A percentile compares a stretch with the other conserved stretches of the same genome.
phyloP scores from a whole-genome alignment of 2,329 filamentous ascomycete species.

The Cyphellophora europaea region DNA sequence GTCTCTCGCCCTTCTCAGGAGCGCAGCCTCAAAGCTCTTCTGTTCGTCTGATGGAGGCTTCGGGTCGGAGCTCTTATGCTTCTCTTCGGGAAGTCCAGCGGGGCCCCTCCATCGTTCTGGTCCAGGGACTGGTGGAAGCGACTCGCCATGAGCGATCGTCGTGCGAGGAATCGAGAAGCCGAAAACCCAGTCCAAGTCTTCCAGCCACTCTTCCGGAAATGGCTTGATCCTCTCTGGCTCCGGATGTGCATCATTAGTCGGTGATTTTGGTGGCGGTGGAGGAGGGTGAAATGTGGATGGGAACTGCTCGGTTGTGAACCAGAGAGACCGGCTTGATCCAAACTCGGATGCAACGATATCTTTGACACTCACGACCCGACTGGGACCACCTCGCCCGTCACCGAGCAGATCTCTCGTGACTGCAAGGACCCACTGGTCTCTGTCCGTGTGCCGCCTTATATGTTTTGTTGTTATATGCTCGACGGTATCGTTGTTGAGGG shows the following conservation, averaged over 20 bases:
- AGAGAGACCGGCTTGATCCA: conserved; percentile 58
- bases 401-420: conserved; percentile 63
- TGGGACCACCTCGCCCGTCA: conserved; percentile 50
- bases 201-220: conserved; percentile 39
- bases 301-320: conserved; percentile 65
- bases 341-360: conserved; percentile 65
- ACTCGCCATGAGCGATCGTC: conserved; percentile 42
- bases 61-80: conserved; percentile 27
- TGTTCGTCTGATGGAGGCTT: conserved; percentile 28
- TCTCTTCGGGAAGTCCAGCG: conserved; percentile 27
- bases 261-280: conserved; percentile 20
- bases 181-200: conserved; percentile 81
- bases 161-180: conserved; percentile 67
- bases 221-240: conserved; percentile 15
- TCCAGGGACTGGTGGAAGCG: conserved; percentile 49
- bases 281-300: conserved; percentile 23
- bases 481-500: conserved; percentile 52
- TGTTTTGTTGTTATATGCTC: conserved; percentile 53
- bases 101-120: conserved; percentile 42
- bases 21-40: conserved; percentile 33
- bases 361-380: conserved; percentile 68
- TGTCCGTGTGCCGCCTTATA: conserved; percentile 58
- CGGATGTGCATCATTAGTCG: conserved; percentile 16
- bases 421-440: conserved; percentile 69
- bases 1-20: conserved; percentile 41